A percentile compares a stretch with the other conserved stretches of the same genome.
phyloP scores from a whole-genome alignment of 768 basidiomycete genomes.

The Leccinellum rugosiceps region DNA sequence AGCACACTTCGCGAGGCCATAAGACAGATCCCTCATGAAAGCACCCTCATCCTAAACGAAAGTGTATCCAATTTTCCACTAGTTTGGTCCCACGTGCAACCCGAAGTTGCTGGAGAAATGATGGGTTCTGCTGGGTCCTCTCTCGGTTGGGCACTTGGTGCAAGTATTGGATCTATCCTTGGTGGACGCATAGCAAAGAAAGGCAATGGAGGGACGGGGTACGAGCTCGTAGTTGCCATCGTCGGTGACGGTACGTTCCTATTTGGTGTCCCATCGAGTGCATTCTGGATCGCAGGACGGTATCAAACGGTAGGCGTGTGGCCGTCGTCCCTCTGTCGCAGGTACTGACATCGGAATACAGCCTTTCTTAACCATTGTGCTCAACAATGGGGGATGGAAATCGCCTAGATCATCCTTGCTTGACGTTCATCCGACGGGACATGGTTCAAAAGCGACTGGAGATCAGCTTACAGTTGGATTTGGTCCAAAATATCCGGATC shows the following conservation, averaged over 20 bases:
- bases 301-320: conserved; percentile 54
- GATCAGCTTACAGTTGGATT: conserved; percentile 60
- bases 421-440: conserved; percentile 57
- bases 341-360: conserved; percentile 18
- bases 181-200: conserved; percentile 34
- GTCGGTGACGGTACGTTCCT: conserved; percentile 71
- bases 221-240: conserved; percentile 56
- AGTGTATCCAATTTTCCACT: conserved; percentile 53
- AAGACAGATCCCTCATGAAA: conserved; percentile 34
- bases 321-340: background rate
- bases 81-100: conserved; percentile 58
- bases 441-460: conserved; percentile 45
- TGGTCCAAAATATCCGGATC: conserved; percentile 60
- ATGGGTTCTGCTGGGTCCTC: conserved; percentile 61
- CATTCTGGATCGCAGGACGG: conserved; percentile 70
- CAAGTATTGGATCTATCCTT: conserved; percentile 55
- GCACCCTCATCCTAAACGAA: conserved; percentile 58
- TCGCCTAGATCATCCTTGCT: conserved; percentile 65
- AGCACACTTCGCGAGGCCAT: conserved; percentile 45
- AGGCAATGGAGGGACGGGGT: conserved; percentile 22
- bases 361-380: conserved; percentile 68
- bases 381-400: conserved; percentile 74
- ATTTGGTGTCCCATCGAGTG: conserved; percentile 62
- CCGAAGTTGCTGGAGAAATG: conserved; percentile 48
- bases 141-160: conserved; percentile 67